Evolutionary conservation across 305 asterid genomes (phyloP), one percentile per base, ranked within the genome.

Genomic region (Salvia sclarea): DNA sequence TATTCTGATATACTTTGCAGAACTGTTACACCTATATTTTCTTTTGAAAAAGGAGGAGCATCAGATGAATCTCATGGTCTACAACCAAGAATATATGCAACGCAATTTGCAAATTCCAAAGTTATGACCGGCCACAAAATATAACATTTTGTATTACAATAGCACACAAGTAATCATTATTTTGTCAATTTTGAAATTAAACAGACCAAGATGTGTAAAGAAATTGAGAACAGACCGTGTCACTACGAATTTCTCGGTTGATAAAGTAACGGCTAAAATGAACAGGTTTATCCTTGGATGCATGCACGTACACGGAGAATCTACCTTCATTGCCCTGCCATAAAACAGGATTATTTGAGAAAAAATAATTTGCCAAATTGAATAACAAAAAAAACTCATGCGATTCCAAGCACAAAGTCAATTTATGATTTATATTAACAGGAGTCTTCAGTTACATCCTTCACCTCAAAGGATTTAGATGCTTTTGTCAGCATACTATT

Each of bases 241-340:
- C 88, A 74, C 99, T 92, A 54, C 83, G 98, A 66, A 95, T 88
- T 80, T 95, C 99, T 16, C 98, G 92, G 55, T 89, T 82, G 81
- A 88, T 28, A 75, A 95, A 95, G 77, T 86, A 91, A 66, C 97
- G 99, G 88, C 98, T 95, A 73, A 86, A 89, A 88, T 95, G 99
- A 66, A 95, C 84, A 49, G 96, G 99, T 76, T 75, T 86, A 61
- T 84, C 93, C 85, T 85, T 88, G 72, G 98, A 95, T 8, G 97
- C 99, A 74, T 95, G 99, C 62, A 95, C 98, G 59, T 95, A 89
- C 25, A 95, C 86, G 50, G 97, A 86, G 80, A 95, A 95, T 81
- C 83, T 91, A 35, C 95, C 96, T 89, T 95, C 98, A 75, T 95
- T 85, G 33, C 98, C 99, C 99, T 95, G 92, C 70, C 79, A 82